phyloP scores from a whole-genome alignment of 192 early-diverging fungal genomes.

The Backusella tuberculispora region DNA sequence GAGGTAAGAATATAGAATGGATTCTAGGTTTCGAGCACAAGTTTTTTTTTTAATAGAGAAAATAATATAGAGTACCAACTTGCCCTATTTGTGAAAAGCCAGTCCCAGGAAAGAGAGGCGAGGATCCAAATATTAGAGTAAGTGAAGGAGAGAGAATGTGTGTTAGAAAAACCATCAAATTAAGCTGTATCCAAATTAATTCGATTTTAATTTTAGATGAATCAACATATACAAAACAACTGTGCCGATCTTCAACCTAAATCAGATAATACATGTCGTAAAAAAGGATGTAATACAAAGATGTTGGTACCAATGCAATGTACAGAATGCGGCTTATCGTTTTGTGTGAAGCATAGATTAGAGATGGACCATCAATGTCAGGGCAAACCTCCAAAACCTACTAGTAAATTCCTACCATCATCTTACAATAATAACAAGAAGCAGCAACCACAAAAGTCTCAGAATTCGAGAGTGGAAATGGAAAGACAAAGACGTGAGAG shows the following conservation, averaged over 20 bases:
- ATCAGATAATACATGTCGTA: constrained; percentile 62
- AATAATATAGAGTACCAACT: constrained; percentile 56
- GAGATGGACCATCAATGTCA: constrained; percentile 73
- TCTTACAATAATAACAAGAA: not conserved
- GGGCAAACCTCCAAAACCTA: not conserved
- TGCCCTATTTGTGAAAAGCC: constrained; percentile 79
- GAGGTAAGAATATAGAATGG: constrained; percentile 32
- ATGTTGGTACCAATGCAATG: constrained; percentile 72
- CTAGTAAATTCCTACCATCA: not conserved
- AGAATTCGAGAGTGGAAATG: constrained; percentile 1
- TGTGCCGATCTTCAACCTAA: constrained; percentile 56
- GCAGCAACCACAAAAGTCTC: not conserved
- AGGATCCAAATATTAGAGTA: constrained; percentile 72
- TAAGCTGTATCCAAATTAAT: not conserved
- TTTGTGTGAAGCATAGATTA: constrained; percentile 82
- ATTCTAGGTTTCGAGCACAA: constrained; percentile 50
- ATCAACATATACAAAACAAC: constrained; percentile 66
- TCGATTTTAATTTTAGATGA: constrained; percentile 41
- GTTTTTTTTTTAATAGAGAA: constrained; percentile 35
- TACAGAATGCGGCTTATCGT: constrained; percentile 62
- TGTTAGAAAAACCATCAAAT: no score
- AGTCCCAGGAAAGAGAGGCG: constrained; percentile 69
- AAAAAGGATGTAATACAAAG: constrained; percentile 66
- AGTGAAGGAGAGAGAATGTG: not conserved
- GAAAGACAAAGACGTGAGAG: constrained; percentile 7